phyloP scores from a whole-genome alignment of 352 stramenopile species.

The Elongisporangium anandrum region DNA sequence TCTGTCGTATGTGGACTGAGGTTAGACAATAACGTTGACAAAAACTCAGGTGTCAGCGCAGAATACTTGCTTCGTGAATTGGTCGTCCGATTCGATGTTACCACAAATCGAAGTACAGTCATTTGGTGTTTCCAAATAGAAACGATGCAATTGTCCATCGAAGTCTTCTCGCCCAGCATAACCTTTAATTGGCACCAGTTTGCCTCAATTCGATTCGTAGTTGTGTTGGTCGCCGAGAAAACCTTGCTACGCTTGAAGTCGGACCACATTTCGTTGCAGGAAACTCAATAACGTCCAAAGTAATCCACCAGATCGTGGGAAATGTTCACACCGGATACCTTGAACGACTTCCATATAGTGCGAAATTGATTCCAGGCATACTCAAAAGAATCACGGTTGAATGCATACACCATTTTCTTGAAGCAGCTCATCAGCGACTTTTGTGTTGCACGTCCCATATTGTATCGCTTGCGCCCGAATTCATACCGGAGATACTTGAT shows the following conservation, averaged over 20 bases:
- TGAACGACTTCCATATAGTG: neutral
- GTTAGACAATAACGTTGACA: no score
- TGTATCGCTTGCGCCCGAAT: neutral
- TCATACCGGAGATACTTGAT: neutral
- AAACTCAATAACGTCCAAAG: conserved; percentile 6
- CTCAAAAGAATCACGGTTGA: neutral
- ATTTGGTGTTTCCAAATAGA: neutral
- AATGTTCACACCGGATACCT: neutral
- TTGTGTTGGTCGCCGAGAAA: conserved; percentile 9
- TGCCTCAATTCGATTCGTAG: conserved; percentile 7
- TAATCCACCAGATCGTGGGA: conserved; percentile 2
- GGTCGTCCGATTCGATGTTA: neutral
- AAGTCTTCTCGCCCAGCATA: neutral
- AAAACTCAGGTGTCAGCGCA: no score
- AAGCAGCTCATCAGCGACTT: neutral
- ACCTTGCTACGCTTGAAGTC: neutral
- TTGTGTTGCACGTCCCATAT: neutral
- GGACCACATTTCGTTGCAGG: conserved; percentile 6
- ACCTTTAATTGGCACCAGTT: conserved; percentile 9
- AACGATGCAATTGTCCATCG: neutral
- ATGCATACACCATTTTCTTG: neutral
- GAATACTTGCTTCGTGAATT: neutral
- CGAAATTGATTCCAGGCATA: no score
- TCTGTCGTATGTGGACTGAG: neutral
- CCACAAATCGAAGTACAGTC: neutral